phyloP scores from a whole-genome alignment of 202 grass and related monocot genomes.

The Miscanthus sacchariflorus region DNA sequence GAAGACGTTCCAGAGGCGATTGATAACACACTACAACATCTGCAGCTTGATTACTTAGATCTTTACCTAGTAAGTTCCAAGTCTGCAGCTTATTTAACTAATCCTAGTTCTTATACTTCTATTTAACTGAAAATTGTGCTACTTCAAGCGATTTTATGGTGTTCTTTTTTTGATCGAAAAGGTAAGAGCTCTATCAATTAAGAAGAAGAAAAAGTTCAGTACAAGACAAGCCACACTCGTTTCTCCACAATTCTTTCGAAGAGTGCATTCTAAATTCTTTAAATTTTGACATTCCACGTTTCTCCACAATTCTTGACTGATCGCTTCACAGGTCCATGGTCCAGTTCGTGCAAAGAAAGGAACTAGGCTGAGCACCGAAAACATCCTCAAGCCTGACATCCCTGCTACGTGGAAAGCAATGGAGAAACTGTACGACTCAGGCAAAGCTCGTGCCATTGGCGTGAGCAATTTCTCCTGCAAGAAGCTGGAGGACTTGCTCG shows the following conservation, averaged over 20 bases:
- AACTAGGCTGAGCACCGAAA: slow-evolving; percentile 47
- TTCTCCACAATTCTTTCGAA: no score
- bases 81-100: not conserved
- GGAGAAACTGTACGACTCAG: slow-evolving; percentile 61
- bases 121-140: not conserved
- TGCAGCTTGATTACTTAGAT: slow-evolving; percentile 73
- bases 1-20: slow-evolving; percentile 69
- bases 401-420: slow-evolving; percentile 78
- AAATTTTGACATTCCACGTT: no score
- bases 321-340: slow-evolving; percentile 60
- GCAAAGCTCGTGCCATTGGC: slow-evolving; percentile 67
- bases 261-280: no score
- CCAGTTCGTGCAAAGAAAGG: slow-evolving; percentile 66
- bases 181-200: no score
- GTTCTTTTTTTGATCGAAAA: no score
- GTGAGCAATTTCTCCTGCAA: slow-evolving; percentile 83
- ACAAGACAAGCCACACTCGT: no score
- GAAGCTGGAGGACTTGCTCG: slow-evolving; percentile 65
- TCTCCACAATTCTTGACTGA: not conserved
- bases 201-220: no score
- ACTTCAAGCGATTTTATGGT: not conserved
- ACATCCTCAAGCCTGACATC: slow-evolving; percentile 58
- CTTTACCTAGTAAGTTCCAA: slow-evolving; percentile 69
- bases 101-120: not conserved
- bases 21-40: slow-evolving; percentile 50